phyloP scores from a whole-genome alignment of 306 rosid species.

The Pyrus betulifolia region DNA sequence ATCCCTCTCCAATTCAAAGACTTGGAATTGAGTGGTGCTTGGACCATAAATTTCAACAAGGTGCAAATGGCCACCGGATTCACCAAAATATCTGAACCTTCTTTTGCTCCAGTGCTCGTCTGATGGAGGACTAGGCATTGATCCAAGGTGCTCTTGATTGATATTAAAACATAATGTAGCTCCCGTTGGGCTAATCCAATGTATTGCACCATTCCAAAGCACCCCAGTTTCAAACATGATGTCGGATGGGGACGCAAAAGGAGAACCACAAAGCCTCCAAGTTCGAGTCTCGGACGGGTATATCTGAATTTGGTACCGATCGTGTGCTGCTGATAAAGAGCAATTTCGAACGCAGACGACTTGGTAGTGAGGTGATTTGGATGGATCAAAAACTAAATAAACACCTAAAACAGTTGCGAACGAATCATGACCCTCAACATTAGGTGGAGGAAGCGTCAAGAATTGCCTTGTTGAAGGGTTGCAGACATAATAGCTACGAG shows the following conservation, averaged over 20 bases:
- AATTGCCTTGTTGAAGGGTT: slow-evolving; percentile 17
- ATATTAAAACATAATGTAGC: slow-evolving; percentile 9
- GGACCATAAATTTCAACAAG: slow-evolving; percentile 15
- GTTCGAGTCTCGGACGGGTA: slow-evolving; percentile 6
- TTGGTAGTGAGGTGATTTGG: slow-evolving; percentile 17
- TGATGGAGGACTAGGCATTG: slow-evolving; percentile 13
- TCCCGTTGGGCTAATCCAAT: slow-evolving; percentile 17
- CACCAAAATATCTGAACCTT: slow-evolving; percentile 13
- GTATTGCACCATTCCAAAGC: slow-evolving; percentile 22
- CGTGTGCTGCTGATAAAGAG: neutral
- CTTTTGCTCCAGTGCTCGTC: neutral
- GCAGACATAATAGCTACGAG: slow-evolving; percentile 5
- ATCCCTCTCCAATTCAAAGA: slow-evolving; percentile 19
- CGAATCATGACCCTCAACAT: neutral
- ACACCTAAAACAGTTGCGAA: neutral
- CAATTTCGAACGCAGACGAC: slow-evolving; percentile 7
- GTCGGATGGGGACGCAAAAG: neutral
- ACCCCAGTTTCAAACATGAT: slow-evolving; percentile 17
- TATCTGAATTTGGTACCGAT: slow-evolving; percentile 12
- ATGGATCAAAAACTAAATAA: slow-evolving; percentile 14
- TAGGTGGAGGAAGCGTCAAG: neutral
- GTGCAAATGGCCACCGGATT: slow-evolving; percentile 25
- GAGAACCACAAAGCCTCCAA: slow-evolving; percentile 13
- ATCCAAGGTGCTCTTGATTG: neutral
- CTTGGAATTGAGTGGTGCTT: slow-evolving; percentile 14